Evolutionary conservation across 2,329 filamentous ascomycete species (phyloP), one percentile per base, ranked within the genome.

Genomic region (Ramichloridium luteum): DNA sequence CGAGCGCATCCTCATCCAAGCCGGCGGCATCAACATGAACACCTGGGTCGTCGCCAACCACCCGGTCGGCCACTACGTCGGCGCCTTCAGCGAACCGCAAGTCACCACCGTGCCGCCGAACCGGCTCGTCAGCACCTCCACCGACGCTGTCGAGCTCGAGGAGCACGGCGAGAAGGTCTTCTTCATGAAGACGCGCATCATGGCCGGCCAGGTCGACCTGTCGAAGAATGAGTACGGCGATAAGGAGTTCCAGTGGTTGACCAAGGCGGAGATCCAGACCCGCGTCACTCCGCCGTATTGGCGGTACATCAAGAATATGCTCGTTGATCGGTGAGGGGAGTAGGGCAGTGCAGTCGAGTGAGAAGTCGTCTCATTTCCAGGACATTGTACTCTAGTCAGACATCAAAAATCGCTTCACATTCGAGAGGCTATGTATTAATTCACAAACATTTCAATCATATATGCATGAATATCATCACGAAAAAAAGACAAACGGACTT

Each of bases 21-120:
- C 83, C 3, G 85, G 79, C 6, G 90, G 90, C 36, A 62, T 81
- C 39, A 92, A 98, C 68, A 96, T 98, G 86, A 96, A 96, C 65
- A 94, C 85, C 34, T 98, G 90, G 86, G 74, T 96, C 46, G 81
- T 98, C 31, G 88, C 85, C 38, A 85, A 85, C 48, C 80, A 80
- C 36, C 90, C 90, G 8, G 72, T 94, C 36, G 88, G 86, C 15
- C 80, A 94, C 60, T 62, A 80, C 50, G 67, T 81, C 44, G 63
- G 62, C 39, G 62, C 73, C 40, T 68, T 65, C 67, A 68, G 46
- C 45, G 40, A 41, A 23, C 49, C 53, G 40, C 36, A 48, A 41
- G 41, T 35, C 36, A 41, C 50, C 28, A 43, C 44, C n/a, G 39
- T 50, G 23, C 15, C 37, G 6, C 34, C 44, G 3, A 48, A 50